These are phyloP conservation scores for Thermothelomyces thermophilus DNA, from an alignment of 2,329 filamentous ascomycete species.

Conservation along the genomic window DNA sequence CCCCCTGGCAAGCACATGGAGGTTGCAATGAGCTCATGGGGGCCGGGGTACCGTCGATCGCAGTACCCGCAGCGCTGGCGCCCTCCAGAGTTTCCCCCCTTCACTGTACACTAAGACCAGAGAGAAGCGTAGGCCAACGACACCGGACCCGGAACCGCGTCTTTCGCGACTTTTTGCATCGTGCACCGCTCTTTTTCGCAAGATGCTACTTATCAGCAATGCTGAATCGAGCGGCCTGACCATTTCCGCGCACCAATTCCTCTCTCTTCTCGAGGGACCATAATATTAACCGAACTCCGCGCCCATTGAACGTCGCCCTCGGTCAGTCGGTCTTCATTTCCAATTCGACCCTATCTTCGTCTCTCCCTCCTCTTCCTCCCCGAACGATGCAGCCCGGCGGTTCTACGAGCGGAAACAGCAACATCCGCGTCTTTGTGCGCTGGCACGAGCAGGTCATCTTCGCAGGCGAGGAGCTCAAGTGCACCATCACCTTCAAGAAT, in stretches of 20 bases:
- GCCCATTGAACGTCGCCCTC: no score
- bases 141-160: not conserved
- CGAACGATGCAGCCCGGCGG: no score
- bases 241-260: constrained; percentile 13
- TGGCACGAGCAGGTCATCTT: constrained; percentile 95
- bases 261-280: not conserved
- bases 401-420: constrained; percentile 41
- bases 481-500: constrained; percentile 95
- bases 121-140: not conserved
- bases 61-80: not conserved
- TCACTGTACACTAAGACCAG: not conserved
- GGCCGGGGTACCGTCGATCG: not conserved
- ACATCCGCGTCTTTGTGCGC: constrained; percentile 91
- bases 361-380: not conserved
- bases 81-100: no score
- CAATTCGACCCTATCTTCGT: no score
- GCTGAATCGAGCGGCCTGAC: constrained; percentile 19
- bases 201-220: constrained; percentile 22
- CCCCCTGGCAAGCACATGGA: not conserved
- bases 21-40: constrained; percentile 7
- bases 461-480: constrained; percentile 91
- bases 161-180: not conserved
- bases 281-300: not conserved
- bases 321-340: no score
- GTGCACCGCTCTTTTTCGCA: constrained; percentile 4